Conservation (phyloP, 2,329 filamentous ascomycete genomes). For the Aspergillus novoparasiticus region DNA sequence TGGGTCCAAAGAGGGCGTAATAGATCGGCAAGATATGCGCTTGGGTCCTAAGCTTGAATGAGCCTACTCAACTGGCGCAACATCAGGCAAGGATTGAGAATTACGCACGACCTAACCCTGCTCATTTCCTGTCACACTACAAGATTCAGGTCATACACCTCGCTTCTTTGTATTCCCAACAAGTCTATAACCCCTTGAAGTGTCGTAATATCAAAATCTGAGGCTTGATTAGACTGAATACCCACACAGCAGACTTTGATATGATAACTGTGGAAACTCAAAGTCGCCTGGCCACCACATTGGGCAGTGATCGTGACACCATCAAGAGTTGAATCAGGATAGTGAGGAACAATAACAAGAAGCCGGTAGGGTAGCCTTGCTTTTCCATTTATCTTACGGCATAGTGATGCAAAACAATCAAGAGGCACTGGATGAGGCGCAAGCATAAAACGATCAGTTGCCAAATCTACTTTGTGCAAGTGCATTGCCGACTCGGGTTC, state of each 20-base stretch:
- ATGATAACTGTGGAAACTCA: background rate
- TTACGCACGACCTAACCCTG: background rate
- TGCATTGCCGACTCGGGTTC: background rate
- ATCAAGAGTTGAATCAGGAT: background rate
- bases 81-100: background rate
- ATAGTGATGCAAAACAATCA: background rate
- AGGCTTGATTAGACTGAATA: background rate
- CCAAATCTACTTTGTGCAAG: background rate
- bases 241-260: background rate
- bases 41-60: background rate
- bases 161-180: too few species aligned
- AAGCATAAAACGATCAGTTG: background rate
- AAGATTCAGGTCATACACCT: background rate
- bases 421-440: background rate
- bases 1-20: background rate
- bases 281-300: background rate
- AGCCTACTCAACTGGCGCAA: background rate
- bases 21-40: background rate
- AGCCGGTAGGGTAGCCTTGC: background rate
- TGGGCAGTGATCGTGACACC: background rate
- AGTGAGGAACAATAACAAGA: background rate
- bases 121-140: background rate
- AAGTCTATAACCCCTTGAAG: background rate
- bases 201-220: background rate
- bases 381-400: background rate